phyloP scores from a whole-genome alignment of 345 rosid species.

The Eucalyptus pauciflora region DNA sequence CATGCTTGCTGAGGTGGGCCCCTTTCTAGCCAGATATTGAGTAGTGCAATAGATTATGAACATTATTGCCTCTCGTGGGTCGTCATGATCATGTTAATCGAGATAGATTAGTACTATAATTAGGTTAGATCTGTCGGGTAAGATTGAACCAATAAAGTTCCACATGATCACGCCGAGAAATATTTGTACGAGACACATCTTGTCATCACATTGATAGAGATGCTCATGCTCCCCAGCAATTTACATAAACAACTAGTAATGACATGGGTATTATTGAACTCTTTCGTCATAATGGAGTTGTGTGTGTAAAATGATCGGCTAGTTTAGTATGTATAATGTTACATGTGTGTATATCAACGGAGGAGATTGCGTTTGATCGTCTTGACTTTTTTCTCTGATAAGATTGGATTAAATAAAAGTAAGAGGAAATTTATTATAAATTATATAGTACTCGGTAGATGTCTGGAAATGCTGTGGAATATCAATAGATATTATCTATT shows the following conservation, averaged over 20 bases:
- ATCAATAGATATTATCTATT: not conserved
- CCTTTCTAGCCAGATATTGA: not conserved
- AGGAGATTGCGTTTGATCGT: not conserved
- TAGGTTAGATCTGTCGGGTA: not conserved
- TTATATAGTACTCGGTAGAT: not conserved
- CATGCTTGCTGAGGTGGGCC: not conserved
- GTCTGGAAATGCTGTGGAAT: not conserved
- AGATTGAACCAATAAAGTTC: not conserved
- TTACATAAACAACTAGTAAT: not conserved
- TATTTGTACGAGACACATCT: not conserved
- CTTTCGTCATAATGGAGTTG: not conserved
- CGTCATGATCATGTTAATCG: not conserved
- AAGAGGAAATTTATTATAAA: fast-evolving
- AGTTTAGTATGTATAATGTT: not conserved
- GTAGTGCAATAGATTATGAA: not conserved
- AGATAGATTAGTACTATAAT: not conserved
- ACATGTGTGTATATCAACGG: not conserved
- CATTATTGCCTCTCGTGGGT: not conserved
- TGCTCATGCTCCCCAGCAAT: not conserved
- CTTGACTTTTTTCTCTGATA: not conserved
- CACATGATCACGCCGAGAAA: not conserved
- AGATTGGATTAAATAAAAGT: not conserved
- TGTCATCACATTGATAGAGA: not conserved
- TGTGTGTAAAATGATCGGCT: not conserved
- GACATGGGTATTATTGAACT: not conserved